phyloP scores from a whole-genome alignment of 176 grass and related monocot species.

The Hordeum vulgare region DNA sequence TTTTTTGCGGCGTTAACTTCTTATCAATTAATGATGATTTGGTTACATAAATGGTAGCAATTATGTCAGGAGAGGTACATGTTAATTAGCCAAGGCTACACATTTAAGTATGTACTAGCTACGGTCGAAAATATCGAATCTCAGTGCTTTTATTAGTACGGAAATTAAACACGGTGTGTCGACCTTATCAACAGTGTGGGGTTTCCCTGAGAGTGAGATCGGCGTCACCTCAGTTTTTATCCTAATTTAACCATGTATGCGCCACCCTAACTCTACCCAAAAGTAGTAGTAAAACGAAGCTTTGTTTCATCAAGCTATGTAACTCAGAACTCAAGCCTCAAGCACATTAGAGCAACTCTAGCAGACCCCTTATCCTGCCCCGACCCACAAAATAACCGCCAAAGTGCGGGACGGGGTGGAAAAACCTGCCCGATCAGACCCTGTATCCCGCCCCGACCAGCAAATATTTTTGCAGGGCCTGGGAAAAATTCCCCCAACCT shows the following conservation, averaged over 20 bases:
- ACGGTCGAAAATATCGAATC: neutral
- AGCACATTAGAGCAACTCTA: too few species aligned
- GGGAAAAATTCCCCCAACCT: too few species aligned
- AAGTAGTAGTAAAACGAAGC: neutral
- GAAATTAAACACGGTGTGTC: neutral
- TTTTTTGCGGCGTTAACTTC: neutral
- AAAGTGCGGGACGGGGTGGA: too few species aligned
- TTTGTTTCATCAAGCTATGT: neutral
- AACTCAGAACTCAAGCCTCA: too few species aligned
- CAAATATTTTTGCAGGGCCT: too few species aligned
- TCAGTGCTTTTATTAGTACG: neutral
- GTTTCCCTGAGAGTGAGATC: neutral
- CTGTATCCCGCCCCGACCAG: too few species aligned
- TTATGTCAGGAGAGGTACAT: constrained; percentile 23
- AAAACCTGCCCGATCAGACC: too few species aligned
- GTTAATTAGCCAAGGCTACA: constrained; percentile 1
- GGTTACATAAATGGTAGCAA: constrained; percentile 1
- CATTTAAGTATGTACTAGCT: neutral
- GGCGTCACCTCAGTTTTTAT: neutral
- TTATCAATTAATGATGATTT: neutral
- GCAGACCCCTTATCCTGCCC: too few species aligned
- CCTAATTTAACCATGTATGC: neutral
- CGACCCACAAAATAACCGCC: too few species aligned
- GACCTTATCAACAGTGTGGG: neutral
- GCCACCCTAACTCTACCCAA: neutral